Evolutionary conservation across 371 early-diverging fungal species (phyloP).

Genomic region (Mortierella sp.): DNA sequence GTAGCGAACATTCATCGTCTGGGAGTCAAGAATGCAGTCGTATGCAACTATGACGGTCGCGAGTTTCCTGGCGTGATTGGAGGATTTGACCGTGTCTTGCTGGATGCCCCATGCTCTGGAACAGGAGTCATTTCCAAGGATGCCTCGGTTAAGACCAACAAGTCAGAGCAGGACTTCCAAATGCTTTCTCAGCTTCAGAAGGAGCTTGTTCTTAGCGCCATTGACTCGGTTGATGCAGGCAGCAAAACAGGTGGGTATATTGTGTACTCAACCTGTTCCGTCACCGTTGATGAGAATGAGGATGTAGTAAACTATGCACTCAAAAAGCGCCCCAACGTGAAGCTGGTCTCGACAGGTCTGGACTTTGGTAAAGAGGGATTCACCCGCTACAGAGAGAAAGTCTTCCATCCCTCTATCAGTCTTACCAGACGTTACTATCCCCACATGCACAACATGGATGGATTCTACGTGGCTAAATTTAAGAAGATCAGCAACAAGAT

Average conservation of each 20-base stretch:
- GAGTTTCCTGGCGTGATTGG: slow-evolving; percentile 96
- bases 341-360: slow-evolving; percentile 89
- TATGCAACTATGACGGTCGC: slow-evolving; percentile 98
- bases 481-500: slow-evolving; percentile 87
- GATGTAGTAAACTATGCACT: slow-evolving; percentile 98
- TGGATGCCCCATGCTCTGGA: slow-evolving; percentile 99
- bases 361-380: slow-evolving; percentile 96
- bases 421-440: slow-evolving; percentile 97
- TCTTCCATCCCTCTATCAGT: slow-evolving; percentile 89
- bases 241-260: slow-evolving; percentile 95
- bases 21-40: slow-evolving; percentile 94
- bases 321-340: slow-evolving; percentile 93
- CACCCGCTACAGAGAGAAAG: slow-evolving; percentile 87
- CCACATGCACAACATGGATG: slow-evolving; percentile 99
- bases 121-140: slow-evolving; percentile 99
- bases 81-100: slow-evolving; percentile 97
- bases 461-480: slow-evolving; percentile 99
- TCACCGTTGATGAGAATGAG: slow-evolving; percentile 99
- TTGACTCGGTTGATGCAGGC: slow-evolving; percentile 97
- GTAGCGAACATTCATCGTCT: slow-evolving; percentile 97
- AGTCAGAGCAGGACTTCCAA: slow-evolving; percentile 92
- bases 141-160: slow-evolving; percentile 95
- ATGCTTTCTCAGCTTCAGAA: slow-evolving; percentile 95
- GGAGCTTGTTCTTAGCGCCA: slow-evolving; percentile 95
- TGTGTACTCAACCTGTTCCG: slow-evolving; percentile 99